Base-by-base conservation (phyloP, 2,329 filamentous ascomycete species). In the Sphaerulina populicola region DNA sequence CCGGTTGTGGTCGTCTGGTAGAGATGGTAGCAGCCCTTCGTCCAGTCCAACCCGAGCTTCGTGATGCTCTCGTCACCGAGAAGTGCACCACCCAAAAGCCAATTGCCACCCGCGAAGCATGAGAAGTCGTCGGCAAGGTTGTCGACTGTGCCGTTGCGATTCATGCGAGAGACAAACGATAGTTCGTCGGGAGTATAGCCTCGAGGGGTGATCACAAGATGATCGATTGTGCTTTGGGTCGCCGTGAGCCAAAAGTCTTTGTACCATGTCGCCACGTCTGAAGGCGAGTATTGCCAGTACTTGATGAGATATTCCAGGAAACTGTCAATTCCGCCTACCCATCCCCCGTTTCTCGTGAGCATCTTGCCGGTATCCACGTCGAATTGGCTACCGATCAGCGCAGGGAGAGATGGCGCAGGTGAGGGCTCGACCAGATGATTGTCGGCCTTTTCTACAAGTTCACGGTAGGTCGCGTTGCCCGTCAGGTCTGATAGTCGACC, bases 291-390 rank as follows among this genome's bases (percentile, higher is more conserved):
- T 33, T 63, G 59, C 47, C 64, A 65, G 51, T 61, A 62, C 47
- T 68, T 68, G 49, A 67, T 60, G 4, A 66, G 57, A 41, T 68
- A 67, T 40, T 68, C 63, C 47, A 66, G 62, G n/a, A 60, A 62
- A 3, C 57, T 61, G 47, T 67, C 65, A 35, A 64, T 61, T 12
- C 65, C 59, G 7, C 57, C 59, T 14, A 60, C 62, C 64, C 65
- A 68, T 12, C 65, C 64, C 35, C 62, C 65, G 43, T 64, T 58
- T 9, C 55, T 53, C n/a, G 62, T 62, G 1, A 62, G 35, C 31
- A 66, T 63, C 7, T 60, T 35, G 6, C 60, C 60, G 1, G 55
- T 61, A 29, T 56, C 53, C 40, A 57, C 41, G 37, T 58, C 53
- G 48, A 62, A 60, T 21, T 60, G 44, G 5, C 55, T 61, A 10